Evolutionary conservation across 2,329 filamentous ascomycete species (phyloP), one percentile per base, ranked within the genome.

Genomic region (Cytospora leucostoma): DNA sequence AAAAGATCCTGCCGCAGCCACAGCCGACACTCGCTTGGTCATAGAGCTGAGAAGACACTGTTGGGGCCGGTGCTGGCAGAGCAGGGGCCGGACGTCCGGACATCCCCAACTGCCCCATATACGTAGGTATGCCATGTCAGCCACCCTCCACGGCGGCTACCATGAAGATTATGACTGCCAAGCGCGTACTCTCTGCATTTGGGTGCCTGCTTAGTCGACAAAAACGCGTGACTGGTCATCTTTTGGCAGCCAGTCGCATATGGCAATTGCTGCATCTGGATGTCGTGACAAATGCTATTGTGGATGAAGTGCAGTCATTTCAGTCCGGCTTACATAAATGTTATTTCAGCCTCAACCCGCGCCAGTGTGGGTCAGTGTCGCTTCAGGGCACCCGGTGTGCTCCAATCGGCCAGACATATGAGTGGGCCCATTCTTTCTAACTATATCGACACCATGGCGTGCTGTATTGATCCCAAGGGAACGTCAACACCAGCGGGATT

Each of bases 291-390:
- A 76, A 69, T 21, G 44, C 12, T 35, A 80, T 71, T 27, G 75
- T 71, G 1, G 74, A 75, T 0, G 73, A 71, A 80, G 85, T 82
- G 61, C 85, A 85, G 10, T 76, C 73, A 3, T 21, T 59, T 35
- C 19, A 19, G 56, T 57, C 50, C 32, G 50, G 51, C 51, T 65
- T 65, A 65, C 60, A 63, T 65, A 65, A 65, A 38, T 40, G 21
- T 7, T n/a, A 33, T 12, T 56, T 51, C 40, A 52, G 57, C 47
- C 47, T 59, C 47, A 52, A 21, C 13, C 19, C 17, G 47, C 17
- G 47, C 47, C 27, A 11, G 21, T 47, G 44, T 8, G 44, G 44
- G 17, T 19, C 19, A 47, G 15, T 19, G 17, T 15, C 7, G 15
- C 15, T 8, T n/a, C 17, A 6, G 13, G 8, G 17, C 17, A 8